These are phyloP conservation scores for Mycosphaerelloides madeirae DNA, from an alignment of 2,329 filamentous ascomycete species.

Conservation along the genomic window DNA sequence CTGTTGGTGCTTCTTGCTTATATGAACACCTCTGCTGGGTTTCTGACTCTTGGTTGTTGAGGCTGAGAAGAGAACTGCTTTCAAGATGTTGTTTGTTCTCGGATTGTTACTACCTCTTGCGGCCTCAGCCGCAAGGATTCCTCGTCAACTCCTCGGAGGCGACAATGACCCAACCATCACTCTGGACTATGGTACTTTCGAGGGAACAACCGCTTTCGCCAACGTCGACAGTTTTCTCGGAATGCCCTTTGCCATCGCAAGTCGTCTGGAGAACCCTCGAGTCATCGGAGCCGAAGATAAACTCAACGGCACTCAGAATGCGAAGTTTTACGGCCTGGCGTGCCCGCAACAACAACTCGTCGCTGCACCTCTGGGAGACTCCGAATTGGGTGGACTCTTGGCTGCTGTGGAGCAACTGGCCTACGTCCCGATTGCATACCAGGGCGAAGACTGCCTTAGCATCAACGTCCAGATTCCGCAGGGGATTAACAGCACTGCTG, in stretches of 20 bases:
- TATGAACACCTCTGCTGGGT: no score
- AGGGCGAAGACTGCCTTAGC: conserved; percentile 12
- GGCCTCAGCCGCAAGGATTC: no score
- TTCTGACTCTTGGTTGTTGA: no score
- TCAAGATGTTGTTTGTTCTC: no score
- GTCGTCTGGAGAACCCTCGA: conserved; percentile 7
- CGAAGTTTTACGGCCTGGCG: conserved; percentile 7
- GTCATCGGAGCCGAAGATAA: conserved; percentile 6
- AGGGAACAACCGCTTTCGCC: conserved; percentile 4
- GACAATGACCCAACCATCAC: neutral
- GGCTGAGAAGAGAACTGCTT: no score
- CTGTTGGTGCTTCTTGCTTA: no score
- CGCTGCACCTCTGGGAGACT: conserved; percentile 1
- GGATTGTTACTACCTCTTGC: no score
- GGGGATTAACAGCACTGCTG: conserved; percentile 1
- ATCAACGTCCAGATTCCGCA: conserved; percentile 8
- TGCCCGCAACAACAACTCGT: conserved; percentile 11
- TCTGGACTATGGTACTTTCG: conserved; percentile 13
- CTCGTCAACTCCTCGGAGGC: no score
- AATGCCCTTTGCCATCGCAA: conserved; percentile 12
- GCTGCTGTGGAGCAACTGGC: conserved; percentile 8
- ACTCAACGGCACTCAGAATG: conserved; percentile 5
- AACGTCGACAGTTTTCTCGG: conserved; percentile 7
- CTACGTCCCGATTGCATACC: conserved; percentile 3
- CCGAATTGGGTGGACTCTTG: conserved; percentile 6